Conservation (phyloP, 371 early-diverging fungal species). For the Mortierella sp. region DNA sequence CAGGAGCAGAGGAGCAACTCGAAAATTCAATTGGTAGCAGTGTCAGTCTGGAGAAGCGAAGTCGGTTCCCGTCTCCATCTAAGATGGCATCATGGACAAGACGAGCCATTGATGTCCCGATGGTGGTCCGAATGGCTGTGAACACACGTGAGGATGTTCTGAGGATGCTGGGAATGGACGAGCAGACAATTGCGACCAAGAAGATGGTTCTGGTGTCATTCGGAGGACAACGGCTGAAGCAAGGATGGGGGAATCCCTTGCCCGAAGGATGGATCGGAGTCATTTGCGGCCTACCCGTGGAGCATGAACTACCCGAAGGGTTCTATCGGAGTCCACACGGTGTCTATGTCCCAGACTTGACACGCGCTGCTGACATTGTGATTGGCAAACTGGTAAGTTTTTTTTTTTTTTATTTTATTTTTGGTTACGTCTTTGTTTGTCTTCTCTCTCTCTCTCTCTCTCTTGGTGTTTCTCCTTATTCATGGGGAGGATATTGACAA, state of each 20-base stretch:
- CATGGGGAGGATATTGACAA: neutral
- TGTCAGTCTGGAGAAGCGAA: too few species aligned
- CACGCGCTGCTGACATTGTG: conserved; percentile 78
- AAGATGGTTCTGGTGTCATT: conserved; percentile 78
- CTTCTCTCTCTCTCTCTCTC: too few species aligned
- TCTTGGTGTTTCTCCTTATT: neutral
- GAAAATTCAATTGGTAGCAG: too few species aligned
- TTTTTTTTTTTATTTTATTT: neutral
- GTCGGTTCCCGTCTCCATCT: too few species aligned
- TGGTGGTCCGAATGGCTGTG: conserved; percentile 26
- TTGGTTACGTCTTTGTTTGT: neutral
- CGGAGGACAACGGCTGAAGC: conserved; percentile 75
- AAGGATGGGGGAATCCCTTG: conserved; percentile 65
- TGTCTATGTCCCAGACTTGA: conserved; percentile 81
- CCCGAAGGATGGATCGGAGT: conserved; percentile 84
- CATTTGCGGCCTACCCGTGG: conserved; percentile 71
- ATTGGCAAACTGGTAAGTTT: conserved; percentile 72
- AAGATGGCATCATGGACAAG: neutral
- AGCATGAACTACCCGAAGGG: conserved; percentile 59
- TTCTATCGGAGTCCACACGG: conserved; percentile 71
- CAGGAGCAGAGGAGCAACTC: too few species aligned
- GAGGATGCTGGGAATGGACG: conserved; percentile 66
- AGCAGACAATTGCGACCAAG: conserved; percentile 61
- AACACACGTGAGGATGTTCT: conserved; percentile 70
- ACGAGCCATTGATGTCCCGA: conserved; percentile 3